These are phyloP conservation scores for Aspergillus ochraceoroseus DNA, from an alignment of 2,329 filamentous ascomycete genomes.

Conservation along the genomic window DNA sequence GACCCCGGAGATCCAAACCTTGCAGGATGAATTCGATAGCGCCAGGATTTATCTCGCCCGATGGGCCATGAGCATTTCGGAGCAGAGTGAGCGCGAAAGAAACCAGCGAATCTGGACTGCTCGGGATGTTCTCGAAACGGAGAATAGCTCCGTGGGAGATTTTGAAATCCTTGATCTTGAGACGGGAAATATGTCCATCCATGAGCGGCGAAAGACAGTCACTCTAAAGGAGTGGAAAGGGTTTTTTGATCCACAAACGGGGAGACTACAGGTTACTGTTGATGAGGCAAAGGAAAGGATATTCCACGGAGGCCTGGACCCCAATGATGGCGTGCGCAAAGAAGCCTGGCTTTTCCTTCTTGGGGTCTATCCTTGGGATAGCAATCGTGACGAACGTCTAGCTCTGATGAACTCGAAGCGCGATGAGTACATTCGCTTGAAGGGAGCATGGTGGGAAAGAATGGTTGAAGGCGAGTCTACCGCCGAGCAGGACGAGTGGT, in stretches of 20 bases:
- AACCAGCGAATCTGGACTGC: constrained; percentile 89
- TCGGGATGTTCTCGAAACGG: constrained; percentile 84
- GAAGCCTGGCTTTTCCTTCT: constrained; percentile 95
- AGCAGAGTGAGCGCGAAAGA: constrained; percentile 86
- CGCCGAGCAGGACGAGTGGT: constrained; percentile 84
- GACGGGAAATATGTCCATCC: constrained; percentile 64
- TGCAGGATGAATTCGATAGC: constrained; percentile 97
- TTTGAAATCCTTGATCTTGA: constrained; percentile 89
- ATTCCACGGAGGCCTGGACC: constrained; percentile 86
- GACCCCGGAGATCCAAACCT: constrained; percentile 88
- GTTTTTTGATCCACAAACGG: constrained; percentile 74
- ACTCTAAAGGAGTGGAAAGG: constrained; percentile 82
- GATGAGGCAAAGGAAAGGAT: constrained; percentile 97
- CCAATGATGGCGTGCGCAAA: constrained; percentile 87
- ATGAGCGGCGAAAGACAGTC: constrained; percentile 71
- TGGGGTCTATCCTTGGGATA: constrained; percentile 90
- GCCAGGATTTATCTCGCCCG: constrained; percentile 88
- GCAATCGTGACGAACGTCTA: constrained; percentile 75
- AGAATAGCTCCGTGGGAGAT: constrained; percentile 90
- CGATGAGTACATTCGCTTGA: constrained; percentile 90
- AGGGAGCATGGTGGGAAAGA: constrained; percentile 93
- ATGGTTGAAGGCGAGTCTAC: constrained; percentile 77
- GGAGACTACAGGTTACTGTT: constrained; percentile 69
- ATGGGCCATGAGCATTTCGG: constrained; percentile 98
- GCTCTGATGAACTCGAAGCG: constrained; percentile 77